Conservation (phyloP, 495 filamentous ascomycete genomes). For the Aspergillus hancockii region DNA sequence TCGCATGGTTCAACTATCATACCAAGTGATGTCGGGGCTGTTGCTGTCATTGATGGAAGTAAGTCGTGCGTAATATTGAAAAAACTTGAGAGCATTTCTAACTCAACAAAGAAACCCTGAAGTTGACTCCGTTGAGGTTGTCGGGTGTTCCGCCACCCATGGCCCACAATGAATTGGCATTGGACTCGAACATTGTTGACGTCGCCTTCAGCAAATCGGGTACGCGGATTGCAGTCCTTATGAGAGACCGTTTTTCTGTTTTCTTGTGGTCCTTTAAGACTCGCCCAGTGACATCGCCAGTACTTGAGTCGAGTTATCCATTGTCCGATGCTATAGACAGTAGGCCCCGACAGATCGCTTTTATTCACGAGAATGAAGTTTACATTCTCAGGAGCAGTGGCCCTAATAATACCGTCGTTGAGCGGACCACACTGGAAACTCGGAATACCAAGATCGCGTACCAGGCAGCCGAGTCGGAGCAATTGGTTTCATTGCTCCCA, state of each 20-base stretch:
- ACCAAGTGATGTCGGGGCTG: slow-evolving; percentile 77
- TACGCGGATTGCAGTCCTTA: slow-evolving; percentile 70
- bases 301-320: slow-evolving; percentile 48
- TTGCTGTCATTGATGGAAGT: slow-evolving; percentile 88
- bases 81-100: neutral
- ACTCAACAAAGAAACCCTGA: slow-evolving; percentile 56
- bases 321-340: slow-evolving; percentile 36
- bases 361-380: slow-evolving; percentile 47
- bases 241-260: slow-evolving; percentile 60
- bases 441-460: slow-evolving; percentile 34
- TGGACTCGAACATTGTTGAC: slow-evolving; percentile 67
- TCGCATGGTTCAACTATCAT: slow-evolving; percentile 63
- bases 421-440: slow-evolving; percentile 42
- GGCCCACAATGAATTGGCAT: slow-evolving; percentile 72
- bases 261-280: slow-evolving; percentile 64
- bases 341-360: slow-evolving; percentile 45
- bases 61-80: slow-evolving; percentile 26
- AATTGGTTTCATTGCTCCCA: slow-evolving; percentile 42
- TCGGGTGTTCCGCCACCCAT: slow-evolving; percentile 92
- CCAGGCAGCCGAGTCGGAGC: slow-evolving; percentile 35
- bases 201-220: slow-evolving; percentile 69
- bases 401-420: slow-evolving; percentile 36
- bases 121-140: slow-evolving; percentile 79
- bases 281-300: slow-evolving; percentile 43
- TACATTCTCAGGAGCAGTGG: slow-evolving; percentile 39